Base-by-base conservation (phyloP, 805 yeast species). In the Metschnikowia hibisci region DNA sequence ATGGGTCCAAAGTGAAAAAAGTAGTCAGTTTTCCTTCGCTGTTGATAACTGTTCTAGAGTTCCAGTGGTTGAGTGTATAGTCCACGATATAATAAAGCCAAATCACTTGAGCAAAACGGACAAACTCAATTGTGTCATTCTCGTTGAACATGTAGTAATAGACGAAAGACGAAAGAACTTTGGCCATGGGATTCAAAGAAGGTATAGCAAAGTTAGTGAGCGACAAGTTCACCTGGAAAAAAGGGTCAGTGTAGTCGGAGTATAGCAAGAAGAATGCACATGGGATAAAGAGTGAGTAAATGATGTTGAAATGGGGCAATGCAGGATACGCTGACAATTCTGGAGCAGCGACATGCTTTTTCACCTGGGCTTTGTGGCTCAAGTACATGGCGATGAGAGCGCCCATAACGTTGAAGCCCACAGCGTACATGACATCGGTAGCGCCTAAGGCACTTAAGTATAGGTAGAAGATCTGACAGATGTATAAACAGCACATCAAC, bases 281-380 rank as follows among this genome's bases (percentile, higher is more conserved):
- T 0, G 74, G 74, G 6, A 71, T 47, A 13, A 65, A 41, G n/a
- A 65, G 43, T 23, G 68, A 54, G 46, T 66, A 67, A 8, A 70
- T 28, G 38, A 59, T 53, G 51, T 69, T 64, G 51, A 69, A 71
- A 32, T 64, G 67, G 12, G 76, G 76, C 41, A 62, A 50, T 12
- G 38, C 39, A 11, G 69, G 67, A 31, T 47, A 39, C 13, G 34
- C 20, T 8, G 30, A 39, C 6, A 14, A 9, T 10, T 42, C 49
- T 7, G 56, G 57, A 12, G 46, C 39, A 3, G 40, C 44, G 18
- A 43, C 15, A 33, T 46, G 50, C 32, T 55, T 54, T 36, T 52
- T 50, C 32, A 39, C 7, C 34, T 45, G 48, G 2, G 60, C 48
- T 22, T 56, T 53, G 45, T 60, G 62, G 32, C 61, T 55, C 41